These are phyloP conservation scores for Stemphylium lycopersici DNA, from an alignment of 2,329 filamentous ascomycete genomes.

Conservation along the genomic window DNA sequence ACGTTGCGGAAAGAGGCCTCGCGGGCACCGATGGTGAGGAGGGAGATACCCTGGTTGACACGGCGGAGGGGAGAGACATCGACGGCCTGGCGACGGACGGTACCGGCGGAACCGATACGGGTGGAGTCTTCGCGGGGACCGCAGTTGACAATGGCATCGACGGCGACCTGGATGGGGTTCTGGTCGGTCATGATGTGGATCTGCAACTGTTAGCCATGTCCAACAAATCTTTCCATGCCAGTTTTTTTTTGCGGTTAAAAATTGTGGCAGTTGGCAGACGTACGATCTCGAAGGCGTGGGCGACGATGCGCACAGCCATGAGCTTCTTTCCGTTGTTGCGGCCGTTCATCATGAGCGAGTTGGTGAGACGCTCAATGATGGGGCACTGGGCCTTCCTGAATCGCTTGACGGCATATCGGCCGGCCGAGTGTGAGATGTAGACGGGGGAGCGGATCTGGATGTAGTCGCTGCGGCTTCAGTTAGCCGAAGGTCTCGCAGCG, in stretches of 20 bases:
- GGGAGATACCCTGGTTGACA: constrained; percentile 99
- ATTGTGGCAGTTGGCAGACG: constrained; percentile 52
- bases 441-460: constrained; percentile 99
- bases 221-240: not conserved
- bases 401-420: constrained; percentile 98
- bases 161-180: constrained; percentile 99
- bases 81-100: constrained; percentile 99
- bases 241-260: not conserved
- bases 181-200: constrained; percentile 99
- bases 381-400: constrained; percentile 99
- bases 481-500: constrained; percentile 39
- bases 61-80: constrained; percentile 99
- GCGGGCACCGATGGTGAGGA: constrained; percentile 98
- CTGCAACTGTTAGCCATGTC: constrained; percentile 56
- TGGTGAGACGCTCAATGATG: constrained; percentile 99
- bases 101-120: constrained; percentile 99
- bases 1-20: constrained; percentile 99
- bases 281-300: constrained; percentile 99
- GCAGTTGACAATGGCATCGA: constrained; percentile 99
- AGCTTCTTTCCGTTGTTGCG: constrained; percentile 99
- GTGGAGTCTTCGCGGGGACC: constrained; percentile 99
- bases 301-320: constrained; percentile 99
- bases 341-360: constrained; percentile 99
- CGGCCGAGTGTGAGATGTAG: constrained; percentile 98
- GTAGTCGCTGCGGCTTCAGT: constrained; percentile 78